Conservation (phyloP, 768 basidiomycete species). For the Leucosporidium creatinivorum region DNA sequence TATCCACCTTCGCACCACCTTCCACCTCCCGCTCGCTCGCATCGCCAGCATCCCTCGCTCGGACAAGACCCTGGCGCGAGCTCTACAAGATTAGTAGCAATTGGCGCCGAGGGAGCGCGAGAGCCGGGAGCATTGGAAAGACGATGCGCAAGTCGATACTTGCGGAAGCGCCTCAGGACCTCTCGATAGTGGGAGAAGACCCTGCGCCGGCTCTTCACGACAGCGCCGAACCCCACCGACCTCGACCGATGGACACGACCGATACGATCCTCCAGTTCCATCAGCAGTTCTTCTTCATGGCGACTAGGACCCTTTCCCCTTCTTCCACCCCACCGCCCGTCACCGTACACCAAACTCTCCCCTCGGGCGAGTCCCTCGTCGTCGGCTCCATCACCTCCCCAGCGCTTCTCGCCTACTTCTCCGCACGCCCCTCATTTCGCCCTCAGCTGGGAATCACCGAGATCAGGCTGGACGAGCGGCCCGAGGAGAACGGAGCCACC, state of each 20-base stretch:
- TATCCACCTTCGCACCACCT: slow-evolving; percentile 10
- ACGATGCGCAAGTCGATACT: slow-evolving; percentile 10
- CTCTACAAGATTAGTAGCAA: slow-evolving; percentile 27
- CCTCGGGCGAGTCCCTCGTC: background rate
- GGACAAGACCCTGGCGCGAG: slow-evolving; percentile 19
- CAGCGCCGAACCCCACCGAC: background rate
- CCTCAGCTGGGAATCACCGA: slow-evolving; percentile 11
- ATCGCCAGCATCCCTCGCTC: background rate
- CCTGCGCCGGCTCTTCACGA: background rate
- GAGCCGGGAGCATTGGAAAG: slow-evolving; percentile 1
- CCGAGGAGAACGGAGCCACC: rapidly evolving
- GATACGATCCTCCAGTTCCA: slow-evolving; percentile 22
- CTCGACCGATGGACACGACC: background rate
- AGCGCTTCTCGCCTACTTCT: slow-evolving; percentile 11
- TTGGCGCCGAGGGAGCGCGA: slow-evolving; percentile 20
- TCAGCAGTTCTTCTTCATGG: slow-evolving; percentile 18
- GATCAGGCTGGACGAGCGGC: slow-evolving; percentile 15
- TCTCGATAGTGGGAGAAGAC: background rate
- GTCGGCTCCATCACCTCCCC: slow-evolving; percentile 14
- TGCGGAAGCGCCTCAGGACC: background rate
- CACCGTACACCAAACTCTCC: slow-evolving; percentile 13
- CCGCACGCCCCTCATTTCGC: background rate
- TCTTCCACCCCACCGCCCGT: background rate
- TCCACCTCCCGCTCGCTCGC: background rate
- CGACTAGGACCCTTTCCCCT: background rate